Evolutionary conservation across 352 stramenopile genomes (phyloP).

Genomic region (Globisporangium heterothallicum): DNA sequence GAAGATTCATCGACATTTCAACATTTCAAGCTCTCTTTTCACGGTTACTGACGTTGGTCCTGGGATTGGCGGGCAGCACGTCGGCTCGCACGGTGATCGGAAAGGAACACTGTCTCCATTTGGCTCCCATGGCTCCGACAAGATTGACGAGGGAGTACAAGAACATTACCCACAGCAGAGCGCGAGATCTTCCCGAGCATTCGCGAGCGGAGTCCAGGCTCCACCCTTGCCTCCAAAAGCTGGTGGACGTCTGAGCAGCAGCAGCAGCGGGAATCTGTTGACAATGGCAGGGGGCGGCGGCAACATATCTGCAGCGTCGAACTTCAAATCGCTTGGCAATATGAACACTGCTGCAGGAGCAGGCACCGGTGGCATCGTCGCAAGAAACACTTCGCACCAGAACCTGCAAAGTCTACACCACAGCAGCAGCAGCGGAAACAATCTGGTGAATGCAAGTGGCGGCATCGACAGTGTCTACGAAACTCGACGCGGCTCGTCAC

Average conservation of each 20-base stretch:
- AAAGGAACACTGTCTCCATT: conserved; percentile 7
- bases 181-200: conserved; percentile 1
- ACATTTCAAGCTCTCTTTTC: conserved; percentile 57
- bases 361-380: conserved; percentile 10
- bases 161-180: conserved; percentile 4
- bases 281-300: background rate
- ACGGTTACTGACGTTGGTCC: conserved; percentile 31
- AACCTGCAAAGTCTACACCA: conserved; percentile 15
- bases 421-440: conserved; percentile 10
- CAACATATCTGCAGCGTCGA: conserved; percentile 1
- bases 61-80: background rate
- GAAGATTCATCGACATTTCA: conserved; percentile 74
- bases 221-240: conserved; percentile 12
- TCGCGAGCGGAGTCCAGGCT: conserved; percentile 2
- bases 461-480: conserved; percentile 5
- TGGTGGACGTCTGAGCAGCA: conserved; percentile 2
- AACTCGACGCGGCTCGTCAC: conserved; percentile 3
- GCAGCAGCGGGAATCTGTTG: conserved; percentile 14
- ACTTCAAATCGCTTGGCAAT: conserved; percentile 12
- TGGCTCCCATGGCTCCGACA: conserved; percentile 12
- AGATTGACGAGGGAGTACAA: conserved; percentile 6
- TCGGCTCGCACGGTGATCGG: conserved; percentile 16
- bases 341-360: conserved; percentile 1
- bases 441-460: background rate
- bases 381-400: conserved; percentile 11